Conservation (phyloP, 805 yeast species). For the Starmerella floris region DNA sequence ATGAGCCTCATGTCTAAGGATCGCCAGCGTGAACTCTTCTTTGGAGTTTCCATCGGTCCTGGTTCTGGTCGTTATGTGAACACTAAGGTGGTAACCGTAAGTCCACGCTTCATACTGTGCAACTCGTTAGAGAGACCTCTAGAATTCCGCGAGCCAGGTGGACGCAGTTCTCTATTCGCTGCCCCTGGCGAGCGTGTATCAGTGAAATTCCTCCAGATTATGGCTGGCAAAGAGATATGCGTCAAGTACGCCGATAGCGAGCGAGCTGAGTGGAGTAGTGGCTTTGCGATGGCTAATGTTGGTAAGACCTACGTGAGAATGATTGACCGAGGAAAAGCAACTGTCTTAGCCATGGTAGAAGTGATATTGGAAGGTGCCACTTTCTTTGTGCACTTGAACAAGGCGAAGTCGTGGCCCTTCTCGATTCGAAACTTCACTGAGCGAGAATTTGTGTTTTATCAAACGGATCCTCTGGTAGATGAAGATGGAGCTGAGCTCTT, state of each 20-base stretch:
- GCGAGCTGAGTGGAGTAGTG: constrained; percentile 67
- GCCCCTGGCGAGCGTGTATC: constrained; percentile 40
- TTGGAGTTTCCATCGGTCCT: constrained; percentile 54
- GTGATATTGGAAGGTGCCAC: constrained; percentile 70
- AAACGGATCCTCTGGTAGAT: constrained; percentile 57
- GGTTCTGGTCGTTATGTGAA: constrained; percentile 75
- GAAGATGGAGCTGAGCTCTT: constrained; percentile 45
- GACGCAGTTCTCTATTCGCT: constrained; percentile 24
- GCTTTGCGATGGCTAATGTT: constrained; percentile 69
- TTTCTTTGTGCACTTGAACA: constrained; percentile 57
- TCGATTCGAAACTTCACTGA: constrained; percentile 84
- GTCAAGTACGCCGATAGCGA: constrained; percentile 34
- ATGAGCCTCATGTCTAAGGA: constrained; percentile 30
- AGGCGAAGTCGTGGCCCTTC: constrained; percentile 84
- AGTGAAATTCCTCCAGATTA: constrained; percentile 39
- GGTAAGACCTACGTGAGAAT: constrained; percentile 72
- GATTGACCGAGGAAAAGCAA: constrained; percentile 44
- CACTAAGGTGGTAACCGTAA: constrained; percentile 61
- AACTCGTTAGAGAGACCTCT: constrained; percentile 48
- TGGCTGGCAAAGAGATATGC: constrained; percentile 21
- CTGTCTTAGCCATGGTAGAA: constrained; percentile 52
- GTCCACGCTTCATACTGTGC: constrained; percentile 69
- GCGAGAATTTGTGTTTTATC: constrained; percentile 73
- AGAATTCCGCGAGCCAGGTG: constrained; percentile 24
- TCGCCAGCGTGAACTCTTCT: constrained; percentile 41